Base-by-base conservation (phyloP, 1,284 basidiomycete genomes). In the Nidula niveotomentosa region DNA sequence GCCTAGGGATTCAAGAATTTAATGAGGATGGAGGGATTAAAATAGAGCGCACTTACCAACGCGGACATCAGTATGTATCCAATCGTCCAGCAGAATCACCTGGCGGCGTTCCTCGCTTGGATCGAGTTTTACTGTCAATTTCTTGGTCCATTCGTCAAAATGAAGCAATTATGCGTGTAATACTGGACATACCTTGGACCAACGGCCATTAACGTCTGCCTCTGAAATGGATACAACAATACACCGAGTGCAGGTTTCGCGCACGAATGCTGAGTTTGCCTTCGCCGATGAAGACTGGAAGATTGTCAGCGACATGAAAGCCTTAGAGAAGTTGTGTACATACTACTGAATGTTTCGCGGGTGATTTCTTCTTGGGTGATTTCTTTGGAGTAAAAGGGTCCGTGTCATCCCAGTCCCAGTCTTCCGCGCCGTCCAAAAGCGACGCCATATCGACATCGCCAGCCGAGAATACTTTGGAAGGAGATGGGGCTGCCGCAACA, bases 71-170 rank as follows among this genome's bases (percentile, higher is more conserved):
- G 81, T 79, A 15, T 76, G 66, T 8, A 74, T 71, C 90, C 90
- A 92, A 58, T 90, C 87, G 56, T 91, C 85, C 39, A 71, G 74
- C 3, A 92, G 73, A 49, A 80, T 70, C 9, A 91, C 79, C n/a
- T 65, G 67, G 30, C 80, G 72, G 36, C 52, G 56, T 47, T 80
- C 75, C 23, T 71, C 61, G 2, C 64, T 63, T n/a, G 71, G 64
- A 36, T 81, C 74, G 1, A 78, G 60, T 59, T 71, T 66, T 8
- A 83, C 76, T 15, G 64, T 64, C 54, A 86, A 62, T 62, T 75
- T 60, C 81, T 84, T 46, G 17, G 15, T 15, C 23, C 17, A 59
- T 45, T 52, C 58, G 49, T 60, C 60, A 56, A 4, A 54, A 6
- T 56, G 47, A n/a, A 51, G 49, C 15, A 23, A 13, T 8, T 46